Evolutionary conservation across 345 rosid species (phyloP).

Genomic region (Linum trigynum): DNA sequence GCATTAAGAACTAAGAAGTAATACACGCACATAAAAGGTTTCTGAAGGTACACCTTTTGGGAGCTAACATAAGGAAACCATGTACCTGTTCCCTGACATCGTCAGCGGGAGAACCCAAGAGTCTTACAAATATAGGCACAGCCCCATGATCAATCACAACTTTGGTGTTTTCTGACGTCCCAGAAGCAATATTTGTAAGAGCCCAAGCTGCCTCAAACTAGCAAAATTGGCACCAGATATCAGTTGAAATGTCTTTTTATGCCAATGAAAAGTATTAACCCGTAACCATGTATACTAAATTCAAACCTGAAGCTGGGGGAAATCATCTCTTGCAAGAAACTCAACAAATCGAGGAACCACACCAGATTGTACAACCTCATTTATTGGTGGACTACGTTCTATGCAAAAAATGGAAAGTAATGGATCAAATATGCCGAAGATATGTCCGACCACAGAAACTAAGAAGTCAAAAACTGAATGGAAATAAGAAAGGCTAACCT

Average conservation of each 20-base stretch:
- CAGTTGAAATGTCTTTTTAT: neutral
- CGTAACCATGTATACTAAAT: neutral
- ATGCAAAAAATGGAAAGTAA: conserved; percentile 6
- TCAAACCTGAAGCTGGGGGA: conserved; percentile 64
- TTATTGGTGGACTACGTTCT: conserved; percentile 87
- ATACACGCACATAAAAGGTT: too few relatives aligned
- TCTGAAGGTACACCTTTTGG: neutral
- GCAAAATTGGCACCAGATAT: conserved; percentile 13
- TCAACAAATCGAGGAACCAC: conserved; percentile 72
- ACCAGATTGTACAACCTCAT: conserved; percentile 75
- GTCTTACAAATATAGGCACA: conserved; percentile 68
- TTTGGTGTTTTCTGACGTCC: conserved; percentile 74
- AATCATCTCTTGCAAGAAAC: conserved; percentile 68
- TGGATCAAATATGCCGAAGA: neutral
- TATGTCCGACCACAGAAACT: neutral
- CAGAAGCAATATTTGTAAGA: conserved; percentile 81
- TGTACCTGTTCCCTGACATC: conserved; percentile 83
- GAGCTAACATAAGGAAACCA: neutral
- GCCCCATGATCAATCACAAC: conserved; percentile 81
- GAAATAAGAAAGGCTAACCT: conserved; percentile 9
- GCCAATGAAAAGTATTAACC: neutral
- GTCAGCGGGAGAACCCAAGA: conserved; percentile 69
- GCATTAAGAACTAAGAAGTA: neutral
- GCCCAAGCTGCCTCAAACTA: conserved; percentile 97
- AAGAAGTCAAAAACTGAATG: too few relatives aligned